These are phyloP conservation scores for Avena sativa DNA, from an alignment of 176 grass and related monocot genomes.

Conservation along the genomic window DNA sequence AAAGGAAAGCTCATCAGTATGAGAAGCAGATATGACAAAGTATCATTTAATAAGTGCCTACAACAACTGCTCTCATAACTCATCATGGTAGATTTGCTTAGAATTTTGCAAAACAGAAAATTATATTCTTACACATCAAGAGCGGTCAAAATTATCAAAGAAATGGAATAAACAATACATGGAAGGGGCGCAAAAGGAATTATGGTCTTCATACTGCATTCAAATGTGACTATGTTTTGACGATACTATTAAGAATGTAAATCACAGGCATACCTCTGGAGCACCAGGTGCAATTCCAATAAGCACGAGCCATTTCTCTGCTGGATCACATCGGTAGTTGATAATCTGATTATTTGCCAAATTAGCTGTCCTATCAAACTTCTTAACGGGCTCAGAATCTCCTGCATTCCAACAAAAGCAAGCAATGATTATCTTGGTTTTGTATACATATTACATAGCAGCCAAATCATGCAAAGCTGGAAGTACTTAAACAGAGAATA, in stretches of 20 bases:
- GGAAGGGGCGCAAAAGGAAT: not conserved
- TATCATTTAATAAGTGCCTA: slow-evolving; percentile 8
- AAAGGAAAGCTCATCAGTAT: slow-evolving; percentile 23
- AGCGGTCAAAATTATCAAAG: not conserved
- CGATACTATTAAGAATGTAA: not conserved
- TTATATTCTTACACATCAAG: slow-evolving; percentile 22
- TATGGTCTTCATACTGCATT: not conserved
- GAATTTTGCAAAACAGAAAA: not conserved
- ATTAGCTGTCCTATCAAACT: slow-evolving; percentile 95
- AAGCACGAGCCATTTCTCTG: slow-evolving; percentile 93
- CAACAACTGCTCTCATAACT: slow-evolving; percentile 8
- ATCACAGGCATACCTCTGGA: slow-evolving; percentile 61
- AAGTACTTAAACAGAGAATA: slow-evolving; percentile 13
- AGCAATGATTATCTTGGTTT: slow-evolving; percentile 22
- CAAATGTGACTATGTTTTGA: not conserved
- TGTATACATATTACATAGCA: not conserved
- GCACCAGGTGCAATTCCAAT: slow-evolving; percentile 97
- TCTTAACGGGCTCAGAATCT: slow-evolving; percentile 87
- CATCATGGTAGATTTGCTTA: not conserved
- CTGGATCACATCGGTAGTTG: slow-evolving; percentile 86
- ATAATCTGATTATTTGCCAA: slow-evolving; percentile 95
- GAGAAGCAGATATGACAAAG: slow-evolving; percentile 9
- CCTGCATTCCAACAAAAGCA: slow-evolving; percentile 56
- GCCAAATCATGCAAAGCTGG: slow-evolving; percentile 22
- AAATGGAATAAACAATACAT: not conserved